Percentiles rank a stretch among this genome's conserved stretches.
phyloP scores from a whole-genome alignment of 768 basidiomycete species.

The Daedaleopsis sinensis region DNA sequence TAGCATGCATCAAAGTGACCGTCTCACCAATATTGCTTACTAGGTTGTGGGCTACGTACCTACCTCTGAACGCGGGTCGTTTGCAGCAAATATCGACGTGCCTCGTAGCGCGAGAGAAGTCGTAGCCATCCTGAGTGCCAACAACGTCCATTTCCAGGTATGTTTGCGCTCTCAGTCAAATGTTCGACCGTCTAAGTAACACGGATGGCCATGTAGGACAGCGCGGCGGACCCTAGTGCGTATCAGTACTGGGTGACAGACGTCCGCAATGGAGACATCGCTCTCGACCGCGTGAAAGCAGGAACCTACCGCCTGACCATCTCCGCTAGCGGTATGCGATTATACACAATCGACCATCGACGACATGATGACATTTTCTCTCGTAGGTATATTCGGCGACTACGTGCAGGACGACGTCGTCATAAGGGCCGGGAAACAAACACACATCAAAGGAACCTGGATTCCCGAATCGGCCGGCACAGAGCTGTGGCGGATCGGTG shows the following conservation, averaged over 20 bases:
- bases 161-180: neutral
- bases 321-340: slow-evolving; percentile 20
- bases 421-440: slow-evolving; percentile 19
- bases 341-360: neutral
- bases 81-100: slow-evolving; percentile 17
- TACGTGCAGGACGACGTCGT: slow-evolving; percentile 28
- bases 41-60: slow-evolving; percentile 28
- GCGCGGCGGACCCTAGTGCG: slow-evolving; percentile 22
- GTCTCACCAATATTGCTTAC: neutral
- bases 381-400: slow-evolving; percentile 31
- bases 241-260: slow-evolving; percentile 33
- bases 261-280: slow-evolving; percentile 17
- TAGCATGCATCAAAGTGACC: neutral
- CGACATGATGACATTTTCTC: neutral
- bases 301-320: slow-evolving; percentile 33
- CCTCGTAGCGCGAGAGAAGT: slow-evolving; percentile 24
- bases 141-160: slow-evolving; percentile 27
- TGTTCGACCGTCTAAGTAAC: neutral
- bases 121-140: slow-evolving; percentile 28
- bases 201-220: slow-evolving; percentile 21
- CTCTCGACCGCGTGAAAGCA: slow-evolving; percentile 29
- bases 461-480: slow-evolving; percentile 25
- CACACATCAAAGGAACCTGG: slow-evolving; percentile 23
- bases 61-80: slow-evolving; percentile 22
- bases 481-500: slow-evolving; percentile 33